Evolutionary conservation across 208 protist genomes (phyloP).

Genomic region (Trypanosoma scelopori): DNA sequence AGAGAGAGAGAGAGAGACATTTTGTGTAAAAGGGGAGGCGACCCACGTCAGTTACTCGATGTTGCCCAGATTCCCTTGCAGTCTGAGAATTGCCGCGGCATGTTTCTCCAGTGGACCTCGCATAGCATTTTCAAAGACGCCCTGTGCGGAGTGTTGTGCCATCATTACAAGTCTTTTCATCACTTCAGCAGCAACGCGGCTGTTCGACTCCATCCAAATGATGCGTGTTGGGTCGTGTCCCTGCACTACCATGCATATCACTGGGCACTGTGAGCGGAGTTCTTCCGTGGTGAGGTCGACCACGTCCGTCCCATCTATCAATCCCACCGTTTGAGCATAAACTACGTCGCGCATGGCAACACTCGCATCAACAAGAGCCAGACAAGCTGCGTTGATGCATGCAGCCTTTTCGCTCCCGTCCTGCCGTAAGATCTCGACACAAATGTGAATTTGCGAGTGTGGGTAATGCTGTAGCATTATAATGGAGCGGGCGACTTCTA

Average conservation of each 20-base stretch:
- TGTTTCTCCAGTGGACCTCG: conserved; percentile 53
- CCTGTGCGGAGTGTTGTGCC: conserved; percentile 46
- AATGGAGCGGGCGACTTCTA: conserved; percentile 72
- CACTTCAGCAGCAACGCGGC: conserved; percentile 56
- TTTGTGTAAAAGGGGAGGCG: neutral
- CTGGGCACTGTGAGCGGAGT: conserved; percentile 69
- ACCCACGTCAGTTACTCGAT: conserved; percentile 10
- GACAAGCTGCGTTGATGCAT: conserved; percentile 86
- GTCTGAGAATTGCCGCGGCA: conserved; percentile 44
- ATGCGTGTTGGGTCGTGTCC: conserved; percentile 66
- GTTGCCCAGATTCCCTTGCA: conserved; percentile 35
- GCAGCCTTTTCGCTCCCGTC: conserved; percentile 83
- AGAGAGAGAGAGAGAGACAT: neutral
- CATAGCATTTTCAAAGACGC: conserved; percentile 44
- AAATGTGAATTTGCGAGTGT: conserved; percentile 87
- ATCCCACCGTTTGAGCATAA: conserved; percentile 60
- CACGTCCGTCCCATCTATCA: conserved; percentile 67
- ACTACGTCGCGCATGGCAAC: conserved; percentile 84
- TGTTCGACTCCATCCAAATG: conserved; percentile 77
- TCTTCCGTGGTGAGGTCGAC: conserved; percentile 79
- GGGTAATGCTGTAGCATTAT: conserved; percentile 83
- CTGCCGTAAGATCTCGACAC: conserved; percentile 73
- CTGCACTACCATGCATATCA: conserved; percentile 61
- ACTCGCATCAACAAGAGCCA: conserved; percentile 82
- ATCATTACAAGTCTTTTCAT: conserved; percentile 49